Evolutionary conservation across 2,329 filamentous ascomycete genomes (phyloP).

Genomic region (Dactylellina leptospora): DNA sequence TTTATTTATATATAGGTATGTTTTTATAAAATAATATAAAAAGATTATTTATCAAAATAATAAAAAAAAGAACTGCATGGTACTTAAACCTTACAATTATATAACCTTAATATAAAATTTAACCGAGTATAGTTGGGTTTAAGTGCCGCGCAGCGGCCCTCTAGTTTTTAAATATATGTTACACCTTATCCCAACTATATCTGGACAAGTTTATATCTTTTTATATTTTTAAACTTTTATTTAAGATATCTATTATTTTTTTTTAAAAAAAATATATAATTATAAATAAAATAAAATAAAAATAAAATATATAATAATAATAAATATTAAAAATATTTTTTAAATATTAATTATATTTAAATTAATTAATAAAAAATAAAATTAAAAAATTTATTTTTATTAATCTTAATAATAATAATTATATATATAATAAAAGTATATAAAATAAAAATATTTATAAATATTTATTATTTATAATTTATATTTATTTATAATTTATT

Average conservation of each 20-base stretch:
- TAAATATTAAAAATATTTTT: no score
- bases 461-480: not conserved
- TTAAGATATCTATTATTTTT: no score
- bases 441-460: not conserved
- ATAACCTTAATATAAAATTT: not conserved
- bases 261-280: no score
- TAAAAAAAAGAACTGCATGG: no score
- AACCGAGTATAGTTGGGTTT: not conserved
- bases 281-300: no score
- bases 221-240: no score
- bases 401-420: not conserved
- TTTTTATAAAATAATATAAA: not conserved
- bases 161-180: not conserved
- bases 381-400: not conserved
- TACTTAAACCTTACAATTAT: no score
- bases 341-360: not conserved
- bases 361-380: not conserved
- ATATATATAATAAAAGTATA: not conserved
- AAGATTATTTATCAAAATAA: no score
- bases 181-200: not conserved
- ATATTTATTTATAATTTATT: not conserved
- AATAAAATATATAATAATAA: no score
- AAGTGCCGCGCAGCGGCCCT: not conserved
- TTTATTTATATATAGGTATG: not conserved
- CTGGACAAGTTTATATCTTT: no score